Conservation (phyloP, 176 grass and related monocot species). For the Ensete ventricosum region DNA sequence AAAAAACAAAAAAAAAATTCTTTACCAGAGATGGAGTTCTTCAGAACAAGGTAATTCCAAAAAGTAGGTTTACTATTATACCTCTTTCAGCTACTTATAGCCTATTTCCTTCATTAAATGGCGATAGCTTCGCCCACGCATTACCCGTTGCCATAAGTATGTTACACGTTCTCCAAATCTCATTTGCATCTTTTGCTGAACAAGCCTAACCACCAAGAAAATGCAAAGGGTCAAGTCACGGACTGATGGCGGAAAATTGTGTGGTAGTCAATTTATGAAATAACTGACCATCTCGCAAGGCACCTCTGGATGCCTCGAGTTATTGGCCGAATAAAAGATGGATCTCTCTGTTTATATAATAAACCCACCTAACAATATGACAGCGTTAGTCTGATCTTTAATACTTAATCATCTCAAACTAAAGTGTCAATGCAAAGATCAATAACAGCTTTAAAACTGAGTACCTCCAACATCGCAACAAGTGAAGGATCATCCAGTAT, state of each 20-base stretch:
- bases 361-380: constrained; percentile 66
- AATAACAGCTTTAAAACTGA: background rate
- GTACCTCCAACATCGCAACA: constrained; percentile 75
- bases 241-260: background rate
- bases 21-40: background rate
- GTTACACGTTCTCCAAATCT: constrained; percentile 48
- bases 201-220: constrained; percentile 50
- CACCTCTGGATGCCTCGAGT: constrained; percentile 79
- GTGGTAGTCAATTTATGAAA: background rate
- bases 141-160: constrained; percentile 63
- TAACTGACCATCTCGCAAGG: constrained; percentile 75
- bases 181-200: constrained; percentile 71
- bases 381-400: constrained; percentile 5
- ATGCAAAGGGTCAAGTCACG: constrained; percentile 8
- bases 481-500: constrained; percentile 91
- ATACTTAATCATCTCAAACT: background rate
- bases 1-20: background rate
- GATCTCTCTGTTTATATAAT: constrained; percentile 84
- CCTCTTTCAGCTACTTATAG: constrained; percentile 55
- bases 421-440: background rate
- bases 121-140: constrained; percentile 77
- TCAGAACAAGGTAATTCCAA: background rate
- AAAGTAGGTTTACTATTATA: background rate
- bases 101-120: constrained; percentile 88
- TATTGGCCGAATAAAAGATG: constrained; percentile 76